phyloP scores from a whole-genome alignment of 2,329 filamentous ascomycete genomes.

The Pestalotiopsis sp. region DNA sequence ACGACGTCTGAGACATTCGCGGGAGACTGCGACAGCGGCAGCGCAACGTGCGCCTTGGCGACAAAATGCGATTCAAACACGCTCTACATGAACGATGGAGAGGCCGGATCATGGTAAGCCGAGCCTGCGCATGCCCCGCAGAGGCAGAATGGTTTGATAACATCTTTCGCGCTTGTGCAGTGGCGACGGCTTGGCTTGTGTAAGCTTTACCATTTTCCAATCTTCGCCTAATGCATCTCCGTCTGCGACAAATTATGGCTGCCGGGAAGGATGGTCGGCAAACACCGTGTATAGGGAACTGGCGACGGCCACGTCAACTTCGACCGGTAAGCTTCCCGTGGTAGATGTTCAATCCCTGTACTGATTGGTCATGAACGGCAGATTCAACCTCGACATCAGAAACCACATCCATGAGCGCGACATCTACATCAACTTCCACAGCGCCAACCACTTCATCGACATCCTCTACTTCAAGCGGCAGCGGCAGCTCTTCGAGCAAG shows the following conservation, averaged over 20 bases:
- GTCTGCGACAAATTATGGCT: neutral
- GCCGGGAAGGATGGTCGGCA: neutral
- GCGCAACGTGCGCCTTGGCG: neutral
- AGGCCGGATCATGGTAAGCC: neutral
- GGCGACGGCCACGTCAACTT: neutral
- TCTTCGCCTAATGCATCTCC: neutral
- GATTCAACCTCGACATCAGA: neutral
- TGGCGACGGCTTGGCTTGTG: neutral
- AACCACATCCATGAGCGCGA: neutral
- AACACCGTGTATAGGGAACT: neutral
- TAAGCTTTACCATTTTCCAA: neutral
- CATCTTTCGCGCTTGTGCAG: neutral
- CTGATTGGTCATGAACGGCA: neutral
- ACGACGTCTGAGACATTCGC: neutral
- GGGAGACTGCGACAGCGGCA: neutral
- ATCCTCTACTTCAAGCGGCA: neutral
- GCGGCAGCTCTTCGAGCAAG: neutral
- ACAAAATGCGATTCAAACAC: neutral
- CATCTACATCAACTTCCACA: neutral
- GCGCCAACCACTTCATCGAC: neutral
- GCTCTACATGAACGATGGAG: neutral
- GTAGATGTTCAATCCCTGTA: neutral
- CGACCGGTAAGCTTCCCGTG: neutral
- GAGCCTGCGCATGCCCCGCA: neutral
- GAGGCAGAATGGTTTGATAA: neutral